Conservation (phyloP, 2,329 filamentous ascomycete genomes). For the Aspergillus sojae region DNA sequence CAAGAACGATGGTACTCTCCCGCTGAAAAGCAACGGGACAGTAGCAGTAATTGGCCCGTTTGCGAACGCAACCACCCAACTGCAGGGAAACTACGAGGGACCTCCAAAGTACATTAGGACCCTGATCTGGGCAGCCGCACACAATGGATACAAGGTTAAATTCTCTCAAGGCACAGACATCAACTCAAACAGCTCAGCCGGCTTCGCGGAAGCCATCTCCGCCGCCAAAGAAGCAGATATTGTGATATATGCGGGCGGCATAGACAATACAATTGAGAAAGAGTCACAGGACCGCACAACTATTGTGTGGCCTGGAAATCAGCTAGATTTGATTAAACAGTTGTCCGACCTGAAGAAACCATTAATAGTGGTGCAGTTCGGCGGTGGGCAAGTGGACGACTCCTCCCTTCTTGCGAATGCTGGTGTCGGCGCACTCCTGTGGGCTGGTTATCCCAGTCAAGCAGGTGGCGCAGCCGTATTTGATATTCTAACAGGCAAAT, state of each 20-base stretch:
- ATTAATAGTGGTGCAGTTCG: constrained; percentile 37
- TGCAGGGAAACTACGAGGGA: constrained; percentile 61
- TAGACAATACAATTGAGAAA: constrained; percentile 36
- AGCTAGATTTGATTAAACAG: constrained; percentile 37
- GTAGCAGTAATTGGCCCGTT: constrained; percentile 60
- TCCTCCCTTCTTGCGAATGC: constrained; percentile 34
- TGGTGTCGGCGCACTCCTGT: constrained; percentile 38
- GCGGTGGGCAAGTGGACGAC: constrained; percentile 42
- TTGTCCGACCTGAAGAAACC: constrained; percentile 36
- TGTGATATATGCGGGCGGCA: constrained; percentile 36
- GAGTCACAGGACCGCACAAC: constrained; percentile 37
- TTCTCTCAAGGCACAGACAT: constrained; percentile 37
- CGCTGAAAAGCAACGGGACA: constrained; percentile 37
- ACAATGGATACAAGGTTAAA: constrained; percentile 47
- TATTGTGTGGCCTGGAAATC: constrained; percentile 39
- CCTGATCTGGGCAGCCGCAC: constrained; percentile 48
- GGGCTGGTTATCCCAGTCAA: constrained; percentile 45
- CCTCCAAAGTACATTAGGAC: constrained; percentile 40
- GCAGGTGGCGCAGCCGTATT: constrained; percentile 40
- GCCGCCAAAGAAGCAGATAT: constrained; percentile 32
- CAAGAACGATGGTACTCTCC: constrained; percentile 53
- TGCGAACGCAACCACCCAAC: constrained; percentile 56
- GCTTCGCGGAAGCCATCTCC: constrained; percentile 29
- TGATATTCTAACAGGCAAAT: constrained; percentile 39
- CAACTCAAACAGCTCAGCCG: constrained; percentile 24